These are phyloP conservation scores for Tothia fuscella DNA, from an alignment of 2,329 filamentous ascomycete genomes.

Conservation along the genomic window DNA sequence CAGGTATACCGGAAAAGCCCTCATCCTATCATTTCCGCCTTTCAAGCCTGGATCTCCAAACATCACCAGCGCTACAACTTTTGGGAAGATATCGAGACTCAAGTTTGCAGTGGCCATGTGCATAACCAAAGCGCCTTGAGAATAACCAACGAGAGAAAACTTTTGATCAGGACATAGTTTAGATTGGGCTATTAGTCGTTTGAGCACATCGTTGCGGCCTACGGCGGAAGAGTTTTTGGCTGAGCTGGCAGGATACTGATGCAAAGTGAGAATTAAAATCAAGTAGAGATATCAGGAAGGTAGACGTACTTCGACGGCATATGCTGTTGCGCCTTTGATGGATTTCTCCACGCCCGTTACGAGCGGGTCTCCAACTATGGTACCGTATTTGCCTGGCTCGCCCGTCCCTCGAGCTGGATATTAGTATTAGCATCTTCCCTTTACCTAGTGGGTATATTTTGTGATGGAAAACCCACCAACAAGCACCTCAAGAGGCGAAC, in stretches of 20 bases:
- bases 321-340: background rate
- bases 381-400: conserved; percentile 10
- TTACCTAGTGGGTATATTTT: background rate
- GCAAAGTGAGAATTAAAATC: background rate
- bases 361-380: conserved; percentile 9
- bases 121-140: conserved; percentile 9
- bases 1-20: conserved; percentile 4
- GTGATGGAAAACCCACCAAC: background rate
- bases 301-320: conserved; percentile 7
- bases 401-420: conserved; percentile 8
- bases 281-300: background rate
- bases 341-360: conserved; percentile 6
- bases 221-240: background rate
- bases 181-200: conserved; percentile 5
- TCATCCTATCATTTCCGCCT: background rate
- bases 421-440: background rate
- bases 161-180: conserved; percentile 10
- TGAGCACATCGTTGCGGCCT: conserved; percentile 2
- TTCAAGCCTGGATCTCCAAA: conserved; percentile 6
- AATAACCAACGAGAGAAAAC: conserved; percentile 9
- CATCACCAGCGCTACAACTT: conserved; percentile 8
- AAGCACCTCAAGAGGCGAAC: conserved; percentile 9
- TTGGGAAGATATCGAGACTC: background rate
- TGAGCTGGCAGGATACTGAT: conserved; percentile 8
- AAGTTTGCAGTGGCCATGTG: conserved; percentile 6